phyloP scores from a whole-genome alignment of 345 rosid species.

The Carallia pectinifolia region DNA sequence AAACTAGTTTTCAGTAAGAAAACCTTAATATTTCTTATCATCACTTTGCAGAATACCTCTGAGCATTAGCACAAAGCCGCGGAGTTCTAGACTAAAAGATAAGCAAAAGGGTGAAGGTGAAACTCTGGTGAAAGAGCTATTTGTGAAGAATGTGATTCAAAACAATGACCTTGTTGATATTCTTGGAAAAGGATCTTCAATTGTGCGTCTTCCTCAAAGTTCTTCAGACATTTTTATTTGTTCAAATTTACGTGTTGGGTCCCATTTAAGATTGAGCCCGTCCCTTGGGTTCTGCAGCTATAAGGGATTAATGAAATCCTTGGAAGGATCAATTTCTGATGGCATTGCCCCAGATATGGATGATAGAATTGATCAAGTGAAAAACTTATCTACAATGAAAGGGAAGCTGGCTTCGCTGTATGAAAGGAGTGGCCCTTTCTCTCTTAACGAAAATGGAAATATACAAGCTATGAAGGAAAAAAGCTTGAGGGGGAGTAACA shows the following conservation, averaged over 20 bases:
- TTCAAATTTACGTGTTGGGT: slow-evolving; percentile 68
- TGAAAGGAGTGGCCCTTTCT: slow-evolving; percentile 48
- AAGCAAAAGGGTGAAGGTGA: slow-evolving; percentile 91
- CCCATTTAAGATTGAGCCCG: slow-evolving; percentile 47
- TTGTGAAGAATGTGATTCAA: slow-evolving; percentile 62
- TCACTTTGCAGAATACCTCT: slow-evolving; percentile 57
- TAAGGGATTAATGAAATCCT: slow-evolving; percentile 15
- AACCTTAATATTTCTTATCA: slow-evolving; percentile 17
- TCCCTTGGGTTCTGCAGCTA: slow-evolving; percentile 32
- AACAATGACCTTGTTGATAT: slow-evolving; percentile 63
- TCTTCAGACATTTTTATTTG: slow-evolving; percentile 70
- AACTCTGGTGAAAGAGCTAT: slow-evolving; percentile 69
- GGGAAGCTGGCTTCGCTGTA: slow-evolving; percentile 58
- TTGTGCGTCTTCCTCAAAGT: slow-evolving; percentile 71
- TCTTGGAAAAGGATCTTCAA: slow-evolving; percentile 77
- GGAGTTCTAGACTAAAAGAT: slow-evolving; percentile 90
- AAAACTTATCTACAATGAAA: slow-evolving; percentile 47
- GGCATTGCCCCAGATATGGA: slow-evolving; percentile 27
- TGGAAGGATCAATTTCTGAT: slow-evolving; percentile 36
- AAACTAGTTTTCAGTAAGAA: slow-evolving; percentile 2
- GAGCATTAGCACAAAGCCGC: slow-evolving; percentile 55
- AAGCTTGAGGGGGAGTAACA: slow-evolving; percentile 22
- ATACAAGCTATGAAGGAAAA: slow-evolving; percentile 11
- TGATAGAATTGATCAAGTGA: slow-evolving; percentile 31
- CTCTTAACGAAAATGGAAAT: slow-evolving; percentile 30